A percentile compares a stretch with the other conserved stretches of the same genome.
These are phyloP conservation scores for Cercospora nicotianae DNA, from an alignment of 2,329 filamentous ascomycete species.

Conservation along the genomic window DNA sequence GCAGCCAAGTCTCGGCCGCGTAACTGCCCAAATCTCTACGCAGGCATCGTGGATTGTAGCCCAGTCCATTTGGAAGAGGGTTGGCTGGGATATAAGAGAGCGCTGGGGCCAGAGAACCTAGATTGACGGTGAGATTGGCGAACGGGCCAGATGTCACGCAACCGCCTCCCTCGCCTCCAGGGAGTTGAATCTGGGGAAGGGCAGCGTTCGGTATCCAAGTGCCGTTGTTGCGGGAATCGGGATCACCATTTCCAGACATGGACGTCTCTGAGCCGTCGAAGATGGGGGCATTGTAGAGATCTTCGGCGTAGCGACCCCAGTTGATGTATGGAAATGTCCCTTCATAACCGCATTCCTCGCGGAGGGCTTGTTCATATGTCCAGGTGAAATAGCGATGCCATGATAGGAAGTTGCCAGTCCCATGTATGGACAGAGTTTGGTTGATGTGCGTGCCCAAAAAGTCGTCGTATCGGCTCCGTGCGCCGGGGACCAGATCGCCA, in stretches of 20 bases:
- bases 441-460: constrained; percentile 35
- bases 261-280: constrained; percentile 57
- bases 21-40: constrained; percentile 16
- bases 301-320: constrained; percentile 47
- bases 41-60: constrained; percentile 27
- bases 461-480: constrained; percentile 30
- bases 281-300: constrained; percentile 50
- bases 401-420: constrained; percentile 35
- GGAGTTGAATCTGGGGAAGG: constrained; percentile 37
- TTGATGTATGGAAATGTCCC: constrained; percentile 35
- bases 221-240: background rate
- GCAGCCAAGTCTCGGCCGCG: constrained; percentile 14
- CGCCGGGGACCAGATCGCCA: constrained; percentile 30
- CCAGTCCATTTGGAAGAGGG: constrained; percentile 27
- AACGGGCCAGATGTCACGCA: constrained; percentile 56
- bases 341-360: constrained; percentile 47
- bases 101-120: constrained; percentile 21
- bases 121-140: constrained; percentile 32
- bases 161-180: constrained; percentile 56
- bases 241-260: constrained; percentile 34
- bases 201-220: constrained; percentile 19
- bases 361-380: constrained; percentile 46
- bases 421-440: constrained; percentile 30
- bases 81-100: constrained; percentile 25
- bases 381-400: constrained; percentile 49